Conservation (phyloP, 441 rosid species). For the Croton laevigatus region DNA sequence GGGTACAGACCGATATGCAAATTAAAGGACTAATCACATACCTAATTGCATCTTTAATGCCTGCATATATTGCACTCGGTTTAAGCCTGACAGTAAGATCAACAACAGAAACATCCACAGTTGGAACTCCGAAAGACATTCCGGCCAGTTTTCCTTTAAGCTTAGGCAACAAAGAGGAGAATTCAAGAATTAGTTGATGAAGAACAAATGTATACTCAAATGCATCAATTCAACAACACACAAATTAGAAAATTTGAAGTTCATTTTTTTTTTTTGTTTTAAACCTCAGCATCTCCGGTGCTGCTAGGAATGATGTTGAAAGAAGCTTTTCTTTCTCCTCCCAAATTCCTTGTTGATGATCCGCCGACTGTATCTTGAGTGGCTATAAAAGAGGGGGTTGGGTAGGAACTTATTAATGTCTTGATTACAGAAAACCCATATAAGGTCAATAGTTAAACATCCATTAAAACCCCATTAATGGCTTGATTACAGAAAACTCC, state of each 20-base stretch:
- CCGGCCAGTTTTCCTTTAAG: slow-evolving; percentile 82
- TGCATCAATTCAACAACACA: neutral
- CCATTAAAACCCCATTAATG: neutral
- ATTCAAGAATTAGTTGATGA: slow-evolving; percentile 1
- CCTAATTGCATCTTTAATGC: slow-evolving; percentile 63
- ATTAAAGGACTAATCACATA: slow-evolving; percentile 7
- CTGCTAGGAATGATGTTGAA: slow-evolving; percentile 91
- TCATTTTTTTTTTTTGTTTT: too few relatives aligned
- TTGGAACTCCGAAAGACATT: slow-evolving; percentile 90
- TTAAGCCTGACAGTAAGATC: slow-evolving; percentile 76
- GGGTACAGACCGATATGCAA: neutral
- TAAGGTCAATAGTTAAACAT: too few relatives aligned
- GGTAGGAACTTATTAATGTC: too few relatives aligned
- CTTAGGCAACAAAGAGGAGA: slow-evolving; percentile 35
- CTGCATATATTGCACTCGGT: slow-evolving; percentile 60
- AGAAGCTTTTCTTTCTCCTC: slow-evolving; percentile 92
- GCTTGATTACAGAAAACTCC: too few relatives aligned
- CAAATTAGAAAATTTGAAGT: neutral
- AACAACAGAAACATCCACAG: slow-evolving; percentile 82
- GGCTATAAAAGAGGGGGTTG: slow-evolving; percentile 45
- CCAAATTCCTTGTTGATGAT: slow-evolving; percentile 83
- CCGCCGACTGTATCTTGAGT: slow-evolving; percentile 90
- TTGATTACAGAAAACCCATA: too few relatives aligned
- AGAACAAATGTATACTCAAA: neutral
- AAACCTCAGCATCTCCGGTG: slow-evolving; percentile 94